A percentile compares a stretch with the other conserved stretches of the same genome.
phyloP scores from a whole-genome alignment of 2,329 filamentous ascomycete genomes.

The Phialemonium atrogriseum region DNA sequence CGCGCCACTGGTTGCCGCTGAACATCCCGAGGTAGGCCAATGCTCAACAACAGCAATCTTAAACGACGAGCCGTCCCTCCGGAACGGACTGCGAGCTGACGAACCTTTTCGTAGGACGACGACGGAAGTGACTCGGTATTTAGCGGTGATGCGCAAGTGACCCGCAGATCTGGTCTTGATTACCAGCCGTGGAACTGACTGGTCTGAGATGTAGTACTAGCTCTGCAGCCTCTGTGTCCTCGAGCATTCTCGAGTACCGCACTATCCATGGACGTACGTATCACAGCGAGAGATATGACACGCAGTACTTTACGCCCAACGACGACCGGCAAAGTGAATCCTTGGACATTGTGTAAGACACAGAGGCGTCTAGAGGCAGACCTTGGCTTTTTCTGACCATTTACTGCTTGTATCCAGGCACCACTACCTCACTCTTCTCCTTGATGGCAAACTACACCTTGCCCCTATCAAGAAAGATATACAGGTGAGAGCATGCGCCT shows the following conservation, averaged over 20 bases:
- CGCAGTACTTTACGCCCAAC: conserved; percentile 9
- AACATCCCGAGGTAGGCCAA: too few species aligned
- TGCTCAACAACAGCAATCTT: too few species aligned
- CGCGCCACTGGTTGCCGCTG: too few species aligned
- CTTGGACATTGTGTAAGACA: conserved; percentile 9
- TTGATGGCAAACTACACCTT: conserved; percentile 7
- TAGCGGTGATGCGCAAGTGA: too few species aligned
- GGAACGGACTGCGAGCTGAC: too few species aligned
- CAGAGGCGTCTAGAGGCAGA: background rate
- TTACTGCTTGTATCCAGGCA: conserved; percentile 5
- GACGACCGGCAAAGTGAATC: conserved; percentile 9
- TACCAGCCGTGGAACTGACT: too few species aligned
- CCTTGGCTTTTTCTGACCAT: background rate
- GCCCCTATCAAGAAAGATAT: conserved; percentile 8
- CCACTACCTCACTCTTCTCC: conserved; percentile 7
- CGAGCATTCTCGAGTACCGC: conserved; percentile 11
- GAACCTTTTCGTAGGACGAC: too few species aligned
- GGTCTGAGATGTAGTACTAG: too few species aligned
- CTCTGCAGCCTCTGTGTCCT: conserved; percentile 9
- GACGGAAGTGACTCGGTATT: too few species aligned
- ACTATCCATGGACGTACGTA: conserved; percentile 11
- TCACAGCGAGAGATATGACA: conserved; percentile 8
- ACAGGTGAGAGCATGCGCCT: too few species aligned
- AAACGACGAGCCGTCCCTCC: too few species aligned
- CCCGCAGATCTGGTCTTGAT: too few species aligned